Conservation (phyloP, 2,329 filamentous ascomycete species). For the Beauveria brongniartii region DNA sequence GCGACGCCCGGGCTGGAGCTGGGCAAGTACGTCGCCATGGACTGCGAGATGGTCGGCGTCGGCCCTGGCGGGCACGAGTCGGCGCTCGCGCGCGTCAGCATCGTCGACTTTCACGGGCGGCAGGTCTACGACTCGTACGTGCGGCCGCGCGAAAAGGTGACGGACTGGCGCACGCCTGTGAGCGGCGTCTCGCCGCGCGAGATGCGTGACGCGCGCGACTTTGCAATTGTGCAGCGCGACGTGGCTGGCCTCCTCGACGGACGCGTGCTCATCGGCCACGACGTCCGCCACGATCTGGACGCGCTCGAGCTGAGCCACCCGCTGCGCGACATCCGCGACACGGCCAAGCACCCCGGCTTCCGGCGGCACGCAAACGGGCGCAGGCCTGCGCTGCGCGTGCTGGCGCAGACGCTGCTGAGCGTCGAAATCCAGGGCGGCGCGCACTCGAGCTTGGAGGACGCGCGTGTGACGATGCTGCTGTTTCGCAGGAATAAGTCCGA, state of each 20-base stretch:
- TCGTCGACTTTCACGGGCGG: constrained; percentile 88
- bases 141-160: constrained; percentile 65
- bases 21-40: constrained; percentile 86
- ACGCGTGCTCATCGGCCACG: constrained; percentile 74
- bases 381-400: constrained; percentile 56
- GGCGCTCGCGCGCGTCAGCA: constrained; percentile 74
- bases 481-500: constrained; percentile 75
- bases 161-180: constrained; percentile 82
- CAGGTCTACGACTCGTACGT: constrained; percentile 95
- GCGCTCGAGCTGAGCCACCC: constrained; percentile 75
- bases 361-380: constrained; percentile 58
- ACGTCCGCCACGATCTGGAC: constrained; percentile 69
- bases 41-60: constrained; percentile 98
- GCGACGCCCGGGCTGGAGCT: constrained; percentile 54
- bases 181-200: constrained; percentile 72
- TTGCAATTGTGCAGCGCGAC: constrained; percentile 68
- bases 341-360: constrained; percentile 68
- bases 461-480: constrained; percentile 80
- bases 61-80: constrained; percentile 63
- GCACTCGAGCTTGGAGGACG: constrained; percentile 69
- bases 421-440: constrained; percentile 56
- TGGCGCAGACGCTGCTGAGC: constrained; percentile 49
- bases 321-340: constrained; percentile 72
- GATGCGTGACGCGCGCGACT: constrained; percentile 60
- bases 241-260: constrained; percentile 61